Percentiles rank a stretch among this genome's conserved stretches.
These are phyloP conservation scores for Paraglomus brasilianum DNA, from an alignment of 192 early-diverging fungal genomes.

Conservation along the genomic window DNA sequence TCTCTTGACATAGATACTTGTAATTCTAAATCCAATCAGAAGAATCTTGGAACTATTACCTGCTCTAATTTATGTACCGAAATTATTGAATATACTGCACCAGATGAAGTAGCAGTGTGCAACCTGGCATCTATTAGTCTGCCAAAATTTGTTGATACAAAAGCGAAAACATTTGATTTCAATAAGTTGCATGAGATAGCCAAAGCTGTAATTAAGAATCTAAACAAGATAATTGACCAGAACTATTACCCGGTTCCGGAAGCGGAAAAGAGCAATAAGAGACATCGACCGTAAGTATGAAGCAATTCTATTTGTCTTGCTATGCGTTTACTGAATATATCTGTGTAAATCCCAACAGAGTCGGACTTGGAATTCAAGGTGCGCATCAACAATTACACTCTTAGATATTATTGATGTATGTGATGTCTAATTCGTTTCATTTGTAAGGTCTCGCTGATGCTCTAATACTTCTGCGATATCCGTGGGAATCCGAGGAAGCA, in stretches of 20 bases:
- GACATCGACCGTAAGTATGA: slow-evolving; percentile 71
- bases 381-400: background rate
- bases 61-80: slow-evolving; percentile 98
- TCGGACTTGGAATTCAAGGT: slow-evolving; percentile 98
- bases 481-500: slow-evolving; percentile 87
- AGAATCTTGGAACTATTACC: slow-evolving; percentile 96
- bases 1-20: slow-evolving; percentile 68
- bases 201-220: slow-evolving; percentile 84
- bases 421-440: background rate
- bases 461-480: slow-evolving; percentile 88
- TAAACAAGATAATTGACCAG: slow-evolving; percentile 96
- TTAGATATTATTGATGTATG: background rate
- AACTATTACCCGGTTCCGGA: slow-evolving; percentile 94
- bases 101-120: slow-evolving; percentile 97
- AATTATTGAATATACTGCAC: slow-evolving; percentile 91
- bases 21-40: slow-evolving; percentile 97
- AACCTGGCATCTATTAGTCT: slow-evolving; percentile 93
- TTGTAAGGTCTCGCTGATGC: slow-evolving; percentile 86
- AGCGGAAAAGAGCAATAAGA: slow-evolving; percentile 84
- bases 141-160: slow-evolving; percentile 77
- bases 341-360: slow-evolving; percentile 28
- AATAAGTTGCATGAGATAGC: slow-evolving; percentile 77
- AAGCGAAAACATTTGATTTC: slow-evolving; percentile 72
- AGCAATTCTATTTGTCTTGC: background rate
- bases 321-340: background rate